Evolutionary conservation across 306 rosid species (phyloP).

Genomic region (Dryas drummondii): DNA sequence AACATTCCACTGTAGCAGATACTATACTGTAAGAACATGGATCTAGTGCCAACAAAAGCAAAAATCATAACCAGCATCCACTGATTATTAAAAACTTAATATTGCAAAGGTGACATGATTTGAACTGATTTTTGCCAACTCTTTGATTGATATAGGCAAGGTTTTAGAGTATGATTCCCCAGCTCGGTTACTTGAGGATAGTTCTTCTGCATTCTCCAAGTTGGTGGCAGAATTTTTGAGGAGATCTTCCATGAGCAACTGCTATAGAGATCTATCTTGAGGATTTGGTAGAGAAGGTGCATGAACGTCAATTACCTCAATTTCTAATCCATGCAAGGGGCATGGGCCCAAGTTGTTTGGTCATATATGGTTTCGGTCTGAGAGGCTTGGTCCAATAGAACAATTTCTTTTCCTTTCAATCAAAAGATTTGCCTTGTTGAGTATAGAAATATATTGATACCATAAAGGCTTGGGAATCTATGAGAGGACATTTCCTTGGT

Average conservation of each 20-base stretch:
- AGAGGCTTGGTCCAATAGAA: constrained; percentile 80
- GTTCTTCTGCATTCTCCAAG: constrained; percentile 75
- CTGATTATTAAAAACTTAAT: not conserved
- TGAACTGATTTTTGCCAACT: constrained; percentile 3
- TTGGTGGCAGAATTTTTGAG: constrained; percentile 71
- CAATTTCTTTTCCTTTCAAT: constrained; percentile 52
- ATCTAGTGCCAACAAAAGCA: not conserved
- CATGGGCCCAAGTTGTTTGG: not conserved
- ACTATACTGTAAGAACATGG: not conserved
- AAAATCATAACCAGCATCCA: not conserved
- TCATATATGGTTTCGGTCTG: constrained; percentile 67
- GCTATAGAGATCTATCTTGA: constrained; percentile 13
- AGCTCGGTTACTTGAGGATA: constrained; percentile 50
- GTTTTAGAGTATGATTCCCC: constrained; percentile 70
- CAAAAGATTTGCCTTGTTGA: constrained; percentile 72
- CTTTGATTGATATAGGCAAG: constrained; percentile 51
- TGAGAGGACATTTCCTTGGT: constrained; percentile 64
- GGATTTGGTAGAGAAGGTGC: not conserved
- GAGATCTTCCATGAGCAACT: constrained; percentile 47
- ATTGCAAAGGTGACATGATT: not conserved
- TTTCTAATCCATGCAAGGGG: not conserved
- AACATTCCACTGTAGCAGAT: not conserved
- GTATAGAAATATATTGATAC: constrained; percentile 66
- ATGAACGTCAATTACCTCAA: not conserved
- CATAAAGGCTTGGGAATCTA: constrained; percentile 55